Conservation (phyloP, 2,329 filamentous ascomycete species). For the Colletotrichum paranaense region DNA sequence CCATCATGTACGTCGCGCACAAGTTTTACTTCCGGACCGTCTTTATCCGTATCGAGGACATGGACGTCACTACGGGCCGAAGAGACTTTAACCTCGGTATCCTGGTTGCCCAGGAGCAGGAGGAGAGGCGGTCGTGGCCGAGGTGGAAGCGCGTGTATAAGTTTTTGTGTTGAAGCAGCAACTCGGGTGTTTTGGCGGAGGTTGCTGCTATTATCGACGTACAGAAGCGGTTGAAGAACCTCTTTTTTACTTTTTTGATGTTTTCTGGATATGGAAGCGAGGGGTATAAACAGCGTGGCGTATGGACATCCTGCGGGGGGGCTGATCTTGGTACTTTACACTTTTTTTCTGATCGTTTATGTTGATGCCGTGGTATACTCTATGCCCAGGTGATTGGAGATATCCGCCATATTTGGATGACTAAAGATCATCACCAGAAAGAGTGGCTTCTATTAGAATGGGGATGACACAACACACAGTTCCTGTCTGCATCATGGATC, state of each 20-base stretch:
- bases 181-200: background rate
- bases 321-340: background rate
- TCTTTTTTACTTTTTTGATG: background rate
- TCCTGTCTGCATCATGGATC: background rate
- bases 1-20: conserved; percentile 77
- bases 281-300: background rate
- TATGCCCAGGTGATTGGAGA: background rate
- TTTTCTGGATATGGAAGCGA: background rate
- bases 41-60: conserved; percentile 75
- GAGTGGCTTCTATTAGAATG: background rate
- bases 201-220: no score
- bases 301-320: background rate
- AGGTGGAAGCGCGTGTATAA: conserved; percentile 82
- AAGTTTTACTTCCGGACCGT: conserved; percentile 80
- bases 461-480: background rate
- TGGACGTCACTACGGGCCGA: conserved; percentile 89
- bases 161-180: conserved; percentile 69
- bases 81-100: conserved; percentile 85
- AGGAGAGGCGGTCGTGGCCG: conserved; percentile 79
- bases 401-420: background rate
- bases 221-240: background rate
- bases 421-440: background rate
- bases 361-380: background rate
- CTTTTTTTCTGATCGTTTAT: background rate
- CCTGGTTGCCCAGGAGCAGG: conserved; percentile 81